Percentiles rank a stretch among this genome's conserved stretches.
Evolutionary conservation across 345 rosid species (phyloP).

Genomic region (Schrenkiella parvula): DNA sequence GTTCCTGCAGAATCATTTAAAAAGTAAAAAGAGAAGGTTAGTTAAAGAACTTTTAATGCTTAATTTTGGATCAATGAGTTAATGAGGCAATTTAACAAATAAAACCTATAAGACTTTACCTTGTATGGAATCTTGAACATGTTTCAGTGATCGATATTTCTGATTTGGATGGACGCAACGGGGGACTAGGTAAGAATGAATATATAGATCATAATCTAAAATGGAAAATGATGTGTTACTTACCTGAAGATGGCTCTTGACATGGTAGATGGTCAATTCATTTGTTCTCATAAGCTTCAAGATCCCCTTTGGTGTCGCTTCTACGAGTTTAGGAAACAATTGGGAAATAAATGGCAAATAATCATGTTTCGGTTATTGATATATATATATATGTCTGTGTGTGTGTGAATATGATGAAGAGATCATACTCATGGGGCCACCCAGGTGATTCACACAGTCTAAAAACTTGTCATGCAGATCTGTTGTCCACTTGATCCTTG

Average conservation of each 20-base stretch:
- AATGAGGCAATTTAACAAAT: background rate
- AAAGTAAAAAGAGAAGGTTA: too few species aligned
- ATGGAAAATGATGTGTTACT: background rate
- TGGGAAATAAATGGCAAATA: background rate
- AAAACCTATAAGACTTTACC: background rate
- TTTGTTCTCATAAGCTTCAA: slow-evolving; percentile 71
- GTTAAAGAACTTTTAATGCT: background rate
- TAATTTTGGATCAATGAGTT: background rate
- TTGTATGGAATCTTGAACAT: background rate
- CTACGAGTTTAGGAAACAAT: background rate
- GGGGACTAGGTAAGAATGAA: background rate
- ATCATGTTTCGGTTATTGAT: background rate
- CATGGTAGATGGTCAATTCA: slow-evolving; percentile 77
- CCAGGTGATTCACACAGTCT: slow-evolving; percentile 61
- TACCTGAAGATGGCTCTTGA: slow-evolving; percentile 95
- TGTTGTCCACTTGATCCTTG: slow-evolving; percentile 66
- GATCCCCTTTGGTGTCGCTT: slow-evolving; percentile 79
- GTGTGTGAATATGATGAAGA: background rate
- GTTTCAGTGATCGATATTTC: background rate
- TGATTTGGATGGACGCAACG: background rate
- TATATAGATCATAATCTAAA: background rate
- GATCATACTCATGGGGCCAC: slow-evolving; percentile 71
- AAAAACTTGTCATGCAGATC: slow-evolving; percentile 80
- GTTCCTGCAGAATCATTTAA: background rate
- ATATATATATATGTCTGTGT: too few species aligned